phyloP scores from a whole-genome alignment of 2,329 filamentous ascomycete species.

The Sporothrix brasiliensis region DNA sequence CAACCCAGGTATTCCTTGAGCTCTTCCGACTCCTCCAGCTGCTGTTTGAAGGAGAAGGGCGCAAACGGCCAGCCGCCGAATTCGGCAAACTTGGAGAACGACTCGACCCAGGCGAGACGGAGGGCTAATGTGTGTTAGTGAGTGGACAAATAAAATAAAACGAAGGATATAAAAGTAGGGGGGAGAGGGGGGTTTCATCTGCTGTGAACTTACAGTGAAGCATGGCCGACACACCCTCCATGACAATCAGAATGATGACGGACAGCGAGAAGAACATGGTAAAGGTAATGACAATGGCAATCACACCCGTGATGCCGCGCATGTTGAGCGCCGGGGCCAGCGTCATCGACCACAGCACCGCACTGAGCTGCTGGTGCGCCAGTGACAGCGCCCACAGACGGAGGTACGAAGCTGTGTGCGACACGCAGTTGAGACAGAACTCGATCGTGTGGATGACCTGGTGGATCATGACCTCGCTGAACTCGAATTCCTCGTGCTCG shows the following conservation, averaged over 20 bases:
- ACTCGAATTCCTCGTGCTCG: slow-evolving; percentile 96
- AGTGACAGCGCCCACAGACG: slow-evolving; percentile 97
- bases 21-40: slow-evolving; percentile 80
- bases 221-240: slow-evolving; percentile 97
- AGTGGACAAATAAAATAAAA: neutral
- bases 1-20: slow-evolving; percentile 59
- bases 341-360: slow-evolving; percentile 97
- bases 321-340: slow-evolving; percentile 73
- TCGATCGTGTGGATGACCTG: slow-evolving; percentile 99
- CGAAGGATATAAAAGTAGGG: neutral
- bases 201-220: slow-evolving; percentile 59
- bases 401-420: slow-evolving; percentile 96
- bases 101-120: slow-evolving; percentile 93
- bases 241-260: slow-evolving; percentile 73
- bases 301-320: slow-evolving; percentile 68
- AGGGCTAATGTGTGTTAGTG: slow-evolving; percentile 49
- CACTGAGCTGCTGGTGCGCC: slow-evolving; percentile 93
- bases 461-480: slow-evolving; percentile 96
- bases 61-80: slow-evolving; percentile 85
- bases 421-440: slow-evolving; percentile 99
- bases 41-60: slow-evolving; percentile 82
- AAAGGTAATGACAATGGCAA: slow-evolving; percentile 82
- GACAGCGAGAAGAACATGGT: slow-evolving; percentile 87
- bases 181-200: no score
- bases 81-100: slow-evolving; percentile 96